phyloP scores from a whole-genome alignment of 495 filamentous ascomycete genomes.

The Penicillium mononematosum region DNA sequence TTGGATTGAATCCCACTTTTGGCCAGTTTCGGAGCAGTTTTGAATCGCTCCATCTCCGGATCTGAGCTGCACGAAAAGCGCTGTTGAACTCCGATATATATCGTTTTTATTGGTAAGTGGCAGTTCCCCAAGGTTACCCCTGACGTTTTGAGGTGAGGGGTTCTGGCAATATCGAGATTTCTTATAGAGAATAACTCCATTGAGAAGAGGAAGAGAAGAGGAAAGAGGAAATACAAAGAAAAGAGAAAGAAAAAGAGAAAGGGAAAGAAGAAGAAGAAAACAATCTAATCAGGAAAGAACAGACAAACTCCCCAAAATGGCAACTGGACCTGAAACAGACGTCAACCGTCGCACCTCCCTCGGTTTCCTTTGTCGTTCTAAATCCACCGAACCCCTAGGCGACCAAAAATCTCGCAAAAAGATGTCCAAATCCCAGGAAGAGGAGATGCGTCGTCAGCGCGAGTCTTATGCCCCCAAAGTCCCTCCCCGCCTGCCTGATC shows the following conservation, averaged over 20 bases:
- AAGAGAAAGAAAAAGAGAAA: background rate
- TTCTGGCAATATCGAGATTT: background rate
- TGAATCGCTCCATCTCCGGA: constrained; percentile 2
- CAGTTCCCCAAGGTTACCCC: background rate
- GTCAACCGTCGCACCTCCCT: constrained; percentile 45
- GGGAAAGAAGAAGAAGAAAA: constrained; percentile 1
- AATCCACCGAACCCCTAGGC: constrained; percentile 63
- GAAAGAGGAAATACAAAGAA: background rate
- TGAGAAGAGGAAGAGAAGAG: no score
- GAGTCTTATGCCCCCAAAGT: constrained; percentile 65
- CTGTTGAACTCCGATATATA: constrained; percentile 3
- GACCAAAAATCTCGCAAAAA: constrained; percentile 60
- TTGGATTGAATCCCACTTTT: constrained; percentile 5
- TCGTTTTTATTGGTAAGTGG: constrained; percentile 8
- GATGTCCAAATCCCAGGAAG: constrained; percentile 57
- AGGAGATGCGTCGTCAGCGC: constrained; percentile 66
- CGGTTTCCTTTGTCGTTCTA: constrained; percentile 74
- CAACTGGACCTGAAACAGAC: constrained; percentile 24
- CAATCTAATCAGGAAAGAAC: constrained; percentile 2
- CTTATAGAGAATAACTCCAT: background rate
- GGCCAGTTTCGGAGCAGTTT: constrained; percentile 1
- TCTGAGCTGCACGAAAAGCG: background rate
- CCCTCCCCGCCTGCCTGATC: constrained; percentile 77
- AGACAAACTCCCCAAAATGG: constrained; percentile 20
- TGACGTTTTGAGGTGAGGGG: background rate